These are phyloP conservation scores for Russula griseocarnosa DNA, from an alignment of 768 basidiomycete genomes.

Conservation along the genomic window DNA sequence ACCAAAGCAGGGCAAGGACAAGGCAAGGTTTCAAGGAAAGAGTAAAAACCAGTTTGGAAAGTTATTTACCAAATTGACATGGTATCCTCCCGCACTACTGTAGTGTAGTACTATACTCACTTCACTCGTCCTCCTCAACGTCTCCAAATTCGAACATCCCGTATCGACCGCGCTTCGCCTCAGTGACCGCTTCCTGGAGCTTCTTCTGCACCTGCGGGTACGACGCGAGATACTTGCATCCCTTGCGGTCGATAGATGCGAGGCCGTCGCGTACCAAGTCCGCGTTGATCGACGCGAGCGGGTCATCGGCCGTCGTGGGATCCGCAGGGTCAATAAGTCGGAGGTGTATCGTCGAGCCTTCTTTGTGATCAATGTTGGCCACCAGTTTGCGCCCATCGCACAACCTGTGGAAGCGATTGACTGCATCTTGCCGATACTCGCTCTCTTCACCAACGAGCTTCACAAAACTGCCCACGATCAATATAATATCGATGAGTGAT, in stretches of 20 bases:
- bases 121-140: constrained; percentile 72
- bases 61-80: too few relatives aligned
- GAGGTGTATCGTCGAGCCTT: constrained; percentile 74
- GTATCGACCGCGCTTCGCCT: constrained; percentile 68
- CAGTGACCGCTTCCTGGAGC: constrained; percentile 54
- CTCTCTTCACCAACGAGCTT: constrained; percentile 75
- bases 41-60: too few relatives aligned
- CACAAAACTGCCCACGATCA: constrained; percentile 59
- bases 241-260: constrained; percentile 73
- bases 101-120: too few relatives aligned
- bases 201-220: constrained; percentile 68
- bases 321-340: constrained; percentile 89
- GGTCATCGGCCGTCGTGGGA: constrained; percentile 61
- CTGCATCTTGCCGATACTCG: constrained; percentile 83
- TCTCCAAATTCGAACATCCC: constrained; percentile 95
- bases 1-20: background rate
- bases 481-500: background rate
- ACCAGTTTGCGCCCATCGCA: constrained; percentile 94
- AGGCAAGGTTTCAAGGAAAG: too few relatives aligned
- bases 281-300: constrained; percentile 78
- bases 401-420: constrained; percentile 78
- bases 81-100: too few relatives aligned
- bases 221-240: constrained; percentile 63
- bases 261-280: constrained; percentile 87
- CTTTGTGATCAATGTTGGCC: constrained; percentile 89